Conservation (phyloP, 73 alveolate genomes). For the Loxodes magnus region DNA sequence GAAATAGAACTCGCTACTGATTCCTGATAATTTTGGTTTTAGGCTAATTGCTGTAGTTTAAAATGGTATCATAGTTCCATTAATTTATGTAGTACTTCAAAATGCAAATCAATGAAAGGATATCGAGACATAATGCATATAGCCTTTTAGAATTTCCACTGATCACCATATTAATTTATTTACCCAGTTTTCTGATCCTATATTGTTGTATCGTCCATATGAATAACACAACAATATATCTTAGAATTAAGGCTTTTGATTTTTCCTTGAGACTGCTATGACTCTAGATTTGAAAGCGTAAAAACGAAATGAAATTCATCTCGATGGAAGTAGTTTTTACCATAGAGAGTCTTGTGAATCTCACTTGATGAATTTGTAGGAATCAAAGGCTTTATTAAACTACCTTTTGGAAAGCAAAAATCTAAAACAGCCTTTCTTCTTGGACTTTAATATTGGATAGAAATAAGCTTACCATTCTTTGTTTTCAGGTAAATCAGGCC, state of each 20-base stretch:
- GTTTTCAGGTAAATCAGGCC: no score
- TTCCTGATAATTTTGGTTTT: no score
- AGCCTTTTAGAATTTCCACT: constrained; percentile 9
- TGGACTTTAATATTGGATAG: no score
- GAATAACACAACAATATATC: not conserved
- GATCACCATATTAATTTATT: no score
- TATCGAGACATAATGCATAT: not conserved
- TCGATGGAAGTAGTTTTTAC: not conserved
- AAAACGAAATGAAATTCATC: constrained; percentile 6
- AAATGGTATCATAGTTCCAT: no score
- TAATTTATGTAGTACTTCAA: not conserved
- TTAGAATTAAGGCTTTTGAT: no score
- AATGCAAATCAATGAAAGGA: not conserved
- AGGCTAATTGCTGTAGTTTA: no score
- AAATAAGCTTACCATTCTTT: no score
- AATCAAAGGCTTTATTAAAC: not conserved
- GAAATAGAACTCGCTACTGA: no score
- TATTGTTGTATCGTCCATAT: not conserved
- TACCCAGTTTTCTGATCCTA: constrained; percentile 7
- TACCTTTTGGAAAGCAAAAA: constrained; percentile 15
- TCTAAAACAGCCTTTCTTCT: no score
- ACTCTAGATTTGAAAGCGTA: constrained; percentile 8
- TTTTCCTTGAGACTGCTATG: not conserved
- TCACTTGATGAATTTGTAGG: not conserved
- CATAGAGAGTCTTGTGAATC: not conserved